Evolutionary conservation across 495 filamentous ascomycete species (phyloP).

Genomic region (Tuber borchii): DNA sequence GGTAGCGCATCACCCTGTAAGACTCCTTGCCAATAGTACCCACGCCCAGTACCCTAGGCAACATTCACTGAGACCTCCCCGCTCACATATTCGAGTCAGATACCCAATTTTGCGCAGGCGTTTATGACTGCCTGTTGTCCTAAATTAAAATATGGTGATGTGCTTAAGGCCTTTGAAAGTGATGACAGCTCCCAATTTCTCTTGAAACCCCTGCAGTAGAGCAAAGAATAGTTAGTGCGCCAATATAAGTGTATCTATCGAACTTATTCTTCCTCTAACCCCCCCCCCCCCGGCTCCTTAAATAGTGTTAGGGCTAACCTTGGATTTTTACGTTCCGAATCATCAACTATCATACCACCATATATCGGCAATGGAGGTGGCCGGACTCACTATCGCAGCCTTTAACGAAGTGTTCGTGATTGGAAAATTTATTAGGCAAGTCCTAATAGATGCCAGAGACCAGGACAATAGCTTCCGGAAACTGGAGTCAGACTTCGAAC

Average conservation of each 20-base stretch:
- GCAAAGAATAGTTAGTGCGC: not conserved
- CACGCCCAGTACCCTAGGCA: too few species aligned
- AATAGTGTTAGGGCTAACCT: not conserved
- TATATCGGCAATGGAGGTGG: slow-evolving; percentile 10
- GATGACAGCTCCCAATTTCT: not conserved
- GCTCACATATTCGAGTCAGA: too few species aligned
- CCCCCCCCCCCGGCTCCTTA: not conserved
- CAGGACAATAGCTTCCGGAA: too few species aligned
- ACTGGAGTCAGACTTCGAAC: too few species aligned
- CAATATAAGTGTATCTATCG: not conserved
- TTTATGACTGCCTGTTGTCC: too few species aligned
- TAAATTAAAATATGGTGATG: not conserved
- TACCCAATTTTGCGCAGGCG: too few species aligned
- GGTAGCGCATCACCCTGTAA: too few species aligned
- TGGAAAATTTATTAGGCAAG: too few species aligned
- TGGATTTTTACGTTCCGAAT: not conserved
- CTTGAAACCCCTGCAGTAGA: not conserved
- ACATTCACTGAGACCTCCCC: too few species aligned
- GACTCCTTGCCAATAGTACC: too few species aligned
- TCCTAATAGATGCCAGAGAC: too few species aligned
- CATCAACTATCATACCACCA: not conserved
- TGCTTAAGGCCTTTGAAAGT: not conserved
- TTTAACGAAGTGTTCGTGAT: too few species aligned
- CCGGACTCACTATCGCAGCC: slow-evolving; percentile 8
- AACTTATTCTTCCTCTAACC: not conserved